Conservation (phyloP, 441 rosid species). For the Theobroma grandiflorum region DNA sequence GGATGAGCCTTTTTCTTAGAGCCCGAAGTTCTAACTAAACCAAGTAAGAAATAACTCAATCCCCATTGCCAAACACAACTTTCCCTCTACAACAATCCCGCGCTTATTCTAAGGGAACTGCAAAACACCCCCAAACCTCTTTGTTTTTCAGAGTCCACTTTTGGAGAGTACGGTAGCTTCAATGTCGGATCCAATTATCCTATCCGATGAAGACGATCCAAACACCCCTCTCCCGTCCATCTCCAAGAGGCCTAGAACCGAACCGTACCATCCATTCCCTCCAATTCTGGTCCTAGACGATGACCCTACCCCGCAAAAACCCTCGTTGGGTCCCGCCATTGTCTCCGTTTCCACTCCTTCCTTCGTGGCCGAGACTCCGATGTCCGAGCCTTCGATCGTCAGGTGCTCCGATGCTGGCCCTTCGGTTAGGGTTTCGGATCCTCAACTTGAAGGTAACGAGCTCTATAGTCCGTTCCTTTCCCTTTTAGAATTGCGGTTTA, state of each 20-base stretch:
- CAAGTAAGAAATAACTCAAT: background rate
- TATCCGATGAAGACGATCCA: slow-evolving; percentile 76
- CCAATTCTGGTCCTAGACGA: slow-evolving; percentile 70
- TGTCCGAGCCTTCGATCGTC: slow-evolving; percentile 57
- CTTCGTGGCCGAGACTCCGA: slow-evolving; percentile 80
- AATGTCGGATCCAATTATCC: slow-evolving; percentile 63
- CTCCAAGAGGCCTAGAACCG: slow-evolving; percentile 57
- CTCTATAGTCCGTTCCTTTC: slow-evolving; percentile 48
- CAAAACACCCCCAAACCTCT: background rate
- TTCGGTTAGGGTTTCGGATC: slow-evolving; percentile 44
- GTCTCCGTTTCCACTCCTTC: slow-evolving; percentile 45
- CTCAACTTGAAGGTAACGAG: slow-evolving; percentile 27
- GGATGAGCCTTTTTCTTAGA: background rate
- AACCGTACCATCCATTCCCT: slow-evolving; percentile 32
- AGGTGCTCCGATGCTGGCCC: slow-evolving; percentile 43
- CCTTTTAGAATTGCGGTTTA: background rate
- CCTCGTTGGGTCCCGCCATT: slow-evolving; percentile 29
- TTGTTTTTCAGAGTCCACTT: background rate
- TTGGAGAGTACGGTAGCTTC: slow-evolving; percentile 13
- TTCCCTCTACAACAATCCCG: slow-evolving; percentile 25
- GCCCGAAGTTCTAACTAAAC: background rate
- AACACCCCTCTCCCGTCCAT: slow-evolving; percentile 52
- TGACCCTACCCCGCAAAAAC: slow-evolving; percentile 77
- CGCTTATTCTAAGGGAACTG: slow-evolving; percentile 38
- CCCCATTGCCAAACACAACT: slow-evolving; percentile 6